Evolutionary conservation across 1,284 basidiomycete species (phyloP).

Genomic region (Anthracocystis walkeri): DNA sequence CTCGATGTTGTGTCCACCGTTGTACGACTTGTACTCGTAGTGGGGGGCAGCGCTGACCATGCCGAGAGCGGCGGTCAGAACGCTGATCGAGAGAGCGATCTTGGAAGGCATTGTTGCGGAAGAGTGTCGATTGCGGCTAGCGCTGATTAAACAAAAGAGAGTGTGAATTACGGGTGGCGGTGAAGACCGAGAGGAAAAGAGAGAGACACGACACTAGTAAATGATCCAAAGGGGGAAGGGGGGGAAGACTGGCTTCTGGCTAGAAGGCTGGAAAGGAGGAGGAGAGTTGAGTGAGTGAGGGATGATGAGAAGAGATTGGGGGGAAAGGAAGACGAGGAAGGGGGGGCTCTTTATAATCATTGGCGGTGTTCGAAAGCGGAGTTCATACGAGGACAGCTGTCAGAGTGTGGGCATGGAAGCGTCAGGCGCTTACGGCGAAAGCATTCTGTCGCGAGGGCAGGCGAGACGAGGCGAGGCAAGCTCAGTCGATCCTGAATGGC

Average conservation of each 20-base stretch:
- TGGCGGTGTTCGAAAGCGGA: constrained; percentile 25
- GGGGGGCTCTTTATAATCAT: constrained; percentile 32
- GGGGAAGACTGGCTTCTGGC: constrained; percentile 27
- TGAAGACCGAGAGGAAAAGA: constrained; percentile 31
- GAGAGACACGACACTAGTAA: constrained; percentile 12
- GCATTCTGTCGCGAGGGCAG: neutral
- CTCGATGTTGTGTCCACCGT: constrained; percentile 47
- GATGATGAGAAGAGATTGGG: constrained; percentile 37
- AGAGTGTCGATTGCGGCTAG: constrained; percentile 1
- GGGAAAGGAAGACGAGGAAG: constrained; percentile 21
- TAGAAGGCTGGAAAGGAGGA: constrained; percentile 25
- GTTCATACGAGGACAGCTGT: constrained; percentile 23
- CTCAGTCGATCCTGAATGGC: neutral
- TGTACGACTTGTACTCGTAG: constrained; percentile 31
- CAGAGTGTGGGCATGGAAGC: constrained; percentile 7
- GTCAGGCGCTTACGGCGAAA: neutral
- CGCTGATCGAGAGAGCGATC: constrained; percentile 45
- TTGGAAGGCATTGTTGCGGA: constrained; percentile 45
- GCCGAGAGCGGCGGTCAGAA: constrained; percentile 43
- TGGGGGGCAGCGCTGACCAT: constrained; percentile 50
- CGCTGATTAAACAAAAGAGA: constrained; percentile 20
- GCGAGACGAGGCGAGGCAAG: neutral
- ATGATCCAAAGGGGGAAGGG: constrained; percentile 4
- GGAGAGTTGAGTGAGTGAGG: constrained; percentile 20
- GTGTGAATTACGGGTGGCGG: constrained; percentile 20